A percentile compares a stretch with the other conserved stretches of the same genome.
Conservation (phyloP, 768 basidiomycete genomes). For the Mycena maculata region DNA sequence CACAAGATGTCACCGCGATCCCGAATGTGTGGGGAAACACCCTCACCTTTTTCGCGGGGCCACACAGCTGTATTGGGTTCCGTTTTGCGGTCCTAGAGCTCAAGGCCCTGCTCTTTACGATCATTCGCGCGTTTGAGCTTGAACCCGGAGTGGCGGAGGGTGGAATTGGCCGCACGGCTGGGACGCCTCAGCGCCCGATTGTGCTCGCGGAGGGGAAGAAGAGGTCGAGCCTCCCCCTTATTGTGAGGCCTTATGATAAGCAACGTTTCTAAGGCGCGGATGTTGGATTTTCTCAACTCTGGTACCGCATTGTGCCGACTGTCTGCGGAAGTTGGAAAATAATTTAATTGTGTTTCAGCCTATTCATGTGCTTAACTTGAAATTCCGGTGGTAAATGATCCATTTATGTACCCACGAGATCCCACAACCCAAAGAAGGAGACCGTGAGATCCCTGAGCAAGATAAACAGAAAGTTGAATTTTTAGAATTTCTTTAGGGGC, state of each 20-base stretch:
- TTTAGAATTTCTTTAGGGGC: too few species aligned
- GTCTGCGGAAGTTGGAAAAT: too few species aligned
- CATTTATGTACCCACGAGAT: too few species aligned
- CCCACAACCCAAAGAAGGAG: too few species aligned
- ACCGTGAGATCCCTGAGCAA: too few species aligned
- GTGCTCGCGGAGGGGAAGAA: neutral
- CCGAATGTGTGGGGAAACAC: constrained; percentile 73
- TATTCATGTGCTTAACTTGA: too few species aligned
- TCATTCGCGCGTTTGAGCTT: constrained; percentile 38
- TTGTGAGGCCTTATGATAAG: constrained; percentile 22
- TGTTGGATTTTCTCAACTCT: too few species aligned
- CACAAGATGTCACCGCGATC: constrained; percentile 55
- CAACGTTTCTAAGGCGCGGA: constrained; percentile 5
- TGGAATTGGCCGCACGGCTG: constrained; percentile 29
- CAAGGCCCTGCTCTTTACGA: constrained; percentile 39
- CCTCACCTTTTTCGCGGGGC: constrained; percentile 70
- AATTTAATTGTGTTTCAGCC: too few species aligned
- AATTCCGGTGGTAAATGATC: too few species aligned
- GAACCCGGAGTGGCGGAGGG: constrained; percentile 35
- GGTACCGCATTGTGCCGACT: too few species aligned
- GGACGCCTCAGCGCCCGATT: constrained; percentile 25
- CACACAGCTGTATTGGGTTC: neutral
- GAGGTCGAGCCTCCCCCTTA: constrained; percentile 25
- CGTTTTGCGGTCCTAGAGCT: constrained; percentile 21
- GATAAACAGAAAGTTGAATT: too few species aligned